A percentile compares a stretch with the other conserved stretches of the same genome.
These are phyloP conservation scores for Penstemon newberryi DNA, from an alignment of 257 asterid genomes.

Conservation along the genomic window DNA sequence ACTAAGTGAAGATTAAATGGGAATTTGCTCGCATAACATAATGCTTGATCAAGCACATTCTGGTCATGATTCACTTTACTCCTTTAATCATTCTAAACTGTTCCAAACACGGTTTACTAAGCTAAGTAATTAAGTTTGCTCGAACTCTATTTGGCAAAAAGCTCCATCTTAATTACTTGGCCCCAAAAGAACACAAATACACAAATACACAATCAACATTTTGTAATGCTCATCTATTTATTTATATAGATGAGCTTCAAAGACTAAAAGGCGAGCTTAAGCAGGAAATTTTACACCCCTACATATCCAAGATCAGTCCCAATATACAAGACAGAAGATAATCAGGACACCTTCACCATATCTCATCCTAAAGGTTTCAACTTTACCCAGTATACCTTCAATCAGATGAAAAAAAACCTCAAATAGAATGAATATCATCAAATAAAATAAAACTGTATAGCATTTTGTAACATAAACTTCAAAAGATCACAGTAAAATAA, in stretches of 20 bases:
- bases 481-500: constrained; percentile 13
- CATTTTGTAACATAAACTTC: background rate
- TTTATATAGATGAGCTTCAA: background rate
- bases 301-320: background rate
- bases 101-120: constrained; percentile 20
- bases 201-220: background rate
- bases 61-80: background rate
- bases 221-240: background rate
- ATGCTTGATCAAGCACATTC: constrained; percentile 4
- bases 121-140: background rate
- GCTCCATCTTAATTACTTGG: background rate
- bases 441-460: background rate
- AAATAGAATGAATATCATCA: background rate
- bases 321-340: background rate
- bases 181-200: background rate
- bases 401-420: background rate
- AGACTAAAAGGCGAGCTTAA: background rate
- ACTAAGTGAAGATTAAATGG: background rate
- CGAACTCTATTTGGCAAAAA: background rate
- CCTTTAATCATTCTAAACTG: background rate
- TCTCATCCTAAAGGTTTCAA: background rate
- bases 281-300: background rate
- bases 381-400: constrained; percentile 7
- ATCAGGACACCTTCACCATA: background rate
- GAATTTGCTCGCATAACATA: background rate